Conservation (phyloP, 352 stramenopile genomes). For the Pythium utonaiense region DNA sequence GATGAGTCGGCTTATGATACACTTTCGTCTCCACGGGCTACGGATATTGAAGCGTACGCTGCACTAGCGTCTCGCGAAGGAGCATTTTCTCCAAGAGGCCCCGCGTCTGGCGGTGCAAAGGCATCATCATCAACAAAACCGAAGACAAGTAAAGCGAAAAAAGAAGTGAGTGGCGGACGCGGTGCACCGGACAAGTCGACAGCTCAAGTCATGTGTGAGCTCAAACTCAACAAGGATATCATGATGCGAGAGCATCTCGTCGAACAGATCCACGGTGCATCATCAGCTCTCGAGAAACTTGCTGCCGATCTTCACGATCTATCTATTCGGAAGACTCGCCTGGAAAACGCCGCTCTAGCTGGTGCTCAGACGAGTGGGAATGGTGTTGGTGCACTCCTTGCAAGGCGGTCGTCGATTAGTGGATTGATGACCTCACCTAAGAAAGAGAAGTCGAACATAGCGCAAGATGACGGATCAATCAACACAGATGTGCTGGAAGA, state of each 20-base stretch:
- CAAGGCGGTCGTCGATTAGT: not conserved
- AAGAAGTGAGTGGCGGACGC: not conserved
- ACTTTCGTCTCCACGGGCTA: not conserved
- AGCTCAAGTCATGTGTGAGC: slow-evolving; percentile 39
- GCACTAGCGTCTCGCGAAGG: not conserved
- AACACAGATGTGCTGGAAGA: not conserved
- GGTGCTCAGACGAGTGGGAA: not conserved
- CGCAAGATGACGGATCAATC: not conserved
- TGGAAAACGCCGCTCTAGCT: not conserved
- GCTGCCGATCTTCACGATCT: slow-evolving; percentile 29
- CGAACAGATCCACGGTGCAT: slow-evolving; percentile 34
- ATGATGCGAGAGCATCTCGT: slow-evolving; percentile 55
- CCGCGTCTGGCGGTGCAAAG: not conserved
- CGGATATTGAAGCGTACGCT: slow-evolving; percentile 4
- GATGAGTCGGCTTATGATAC: not conserved
- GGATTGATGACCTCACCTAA: not conserved
- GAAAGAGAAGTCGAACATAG: not conserved
- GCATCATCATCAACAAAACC: not conserved
- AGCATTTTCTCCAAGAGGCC: not conserved
- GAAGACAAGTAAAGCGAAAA: not conserved
- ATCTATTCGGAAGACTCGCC: not conserved
- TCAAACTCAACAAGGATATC: slow-evolving; percentile 55
- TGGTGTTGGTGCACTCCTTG: not conserved
- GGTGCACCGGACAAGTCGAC: slow-evolving; percentile 15
- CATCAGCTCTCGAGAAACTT: slow-evolving; percentile 25